These are phyloP conservation scores for Neoboletus magnificus DNA, from an alignment of 768 basidiomycete genomes.

Conservation along the genomic window DNA sequence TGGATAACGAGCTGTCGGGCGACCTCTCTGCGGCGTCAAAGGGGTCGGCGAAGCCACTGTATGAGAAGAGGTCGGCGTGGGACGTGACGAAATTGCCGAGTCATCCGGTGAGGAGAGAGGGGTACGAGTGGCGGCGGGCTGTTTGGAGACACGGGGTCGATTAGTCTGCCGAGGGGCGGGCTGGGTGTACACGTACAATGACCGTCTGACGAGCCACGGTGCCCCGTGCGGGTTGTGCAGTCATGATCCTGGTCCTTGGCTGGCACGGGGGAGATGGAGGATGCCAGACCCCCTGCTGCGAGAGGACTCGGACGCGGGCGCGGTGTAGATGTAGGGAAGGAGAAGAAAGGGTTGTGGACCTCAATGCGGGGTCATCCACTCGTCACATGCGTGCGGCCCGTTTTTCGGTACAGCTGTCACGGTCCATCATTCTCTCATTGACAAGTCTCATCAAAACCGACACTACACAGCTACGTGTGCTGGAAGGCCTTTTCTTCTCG, in stretches of 20 bases:
- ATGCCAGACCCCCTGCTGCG: conserved; percentile 1
- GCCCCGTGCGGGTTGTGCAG: conserved; percentile 9
- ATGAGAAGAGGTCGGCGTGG: conserved; percentile 5
- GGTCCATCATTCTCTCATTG: not conserved
- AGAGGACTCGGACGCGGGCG: not conserved
- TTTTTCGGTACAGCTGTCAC: not conserved
- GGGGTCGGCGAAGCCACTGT: conserved; percentile 27
- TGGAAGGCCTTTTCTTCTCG: no score
- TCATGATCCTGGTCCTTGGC: conserved; percentile 17
- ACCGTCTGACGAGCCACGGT: conserved; percentile 9
- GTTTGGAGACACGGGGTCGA: conserved; percentile 2
- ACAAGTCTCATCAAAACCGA: not conserved
- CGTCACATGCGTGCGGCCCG: no score
- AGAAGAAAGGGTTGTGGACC: not conserved
- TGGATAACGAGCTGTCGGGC: conserved; percentile 50
- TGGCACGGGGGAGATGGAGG: conserved; percentile 5
- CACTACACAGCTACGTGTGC: not conserved
- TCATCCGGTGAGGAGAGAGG: conserved; percentile 7
- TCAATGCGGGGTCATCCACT: conserved; percentile 11
- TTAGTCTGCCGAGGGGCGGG: conserved; percentile 5
- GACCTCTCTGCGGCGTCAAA: conserved; percentile 41
- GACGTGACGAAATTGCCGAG: conserved; percentile 4
- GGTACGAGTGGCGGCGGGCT: conserved; percentile 10
- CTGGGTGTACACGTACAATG: conserved; percentile 13
- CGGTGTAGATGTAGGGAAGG: not conserved